A percentile compares a stretch with the other conserved stretches of the same genome.
phyloP scores from a whole-genome alignment of 306 rosid species.

The Acacia melanoxylon region DNA sequence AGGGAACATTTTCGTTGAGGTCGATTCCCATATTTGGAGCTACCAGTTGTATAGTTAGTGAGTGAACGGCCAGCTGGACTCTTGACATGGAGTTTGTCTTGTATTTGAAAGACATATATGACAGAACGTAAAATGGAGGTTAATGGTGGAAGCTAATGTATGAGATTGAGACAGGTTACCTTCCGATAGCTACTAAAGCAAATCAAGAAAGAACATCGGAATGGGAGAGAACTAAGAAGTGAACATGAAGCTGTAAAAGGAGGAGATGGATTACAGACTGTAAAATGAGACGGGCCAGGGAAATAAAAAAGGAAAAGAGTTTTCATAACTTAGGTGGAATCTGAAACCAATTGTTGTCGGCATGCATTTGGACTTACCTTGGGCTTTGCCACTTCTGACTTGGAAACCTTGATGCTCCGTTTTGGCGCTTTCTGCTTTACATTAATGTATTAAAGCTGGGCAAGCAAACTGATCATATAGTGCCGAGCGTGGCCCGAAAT shows the following conservation, averaged over 20 bases:
- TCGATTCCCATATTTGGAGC: not conserved
- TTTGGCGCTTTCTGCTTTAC: too few relatives aligned
- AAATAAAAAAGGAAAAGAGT: not conserved
- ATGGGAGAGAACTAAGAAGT: not conserved
- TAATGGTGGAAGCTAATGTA: not conserved
- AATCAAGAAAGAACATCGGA: not conserved
- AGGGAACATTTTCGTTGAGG: not conserved
- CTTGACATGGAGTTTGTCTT: not conserved
- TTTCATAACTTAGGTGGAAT: not conserved
- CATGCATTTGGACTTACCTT: constrained; percentile 24
- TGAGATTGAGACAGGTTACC: constrained; percentile 29
- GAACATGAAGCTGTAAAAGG: constrained; percentile 11
- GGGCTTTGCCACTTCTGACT: constrained; percentile 4
- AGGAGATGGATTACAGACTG: not conserved
- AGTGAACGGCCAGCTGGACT: not conserved
- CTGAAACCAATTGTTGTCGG: constrained; percentile 21
- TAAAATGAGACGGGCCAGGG: constrained; percentile 15
- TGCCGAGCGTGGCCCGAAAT: not conserved
- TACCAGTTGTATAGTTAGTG: not conserved
- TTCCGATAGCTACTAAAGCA: not conserved
- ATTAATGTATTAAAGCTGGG: not conserved
- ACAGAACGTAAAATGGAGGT: constrained; percentile 1
- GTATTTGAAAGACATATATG: constrained; percentile 20
- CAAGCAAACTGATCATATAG: not conserved
- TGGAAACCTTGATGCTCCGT: not conserved